Base-by-base conservation (phyloP, 352 stramenopile genomes). In the Phytophthora fragariae region DNA sequence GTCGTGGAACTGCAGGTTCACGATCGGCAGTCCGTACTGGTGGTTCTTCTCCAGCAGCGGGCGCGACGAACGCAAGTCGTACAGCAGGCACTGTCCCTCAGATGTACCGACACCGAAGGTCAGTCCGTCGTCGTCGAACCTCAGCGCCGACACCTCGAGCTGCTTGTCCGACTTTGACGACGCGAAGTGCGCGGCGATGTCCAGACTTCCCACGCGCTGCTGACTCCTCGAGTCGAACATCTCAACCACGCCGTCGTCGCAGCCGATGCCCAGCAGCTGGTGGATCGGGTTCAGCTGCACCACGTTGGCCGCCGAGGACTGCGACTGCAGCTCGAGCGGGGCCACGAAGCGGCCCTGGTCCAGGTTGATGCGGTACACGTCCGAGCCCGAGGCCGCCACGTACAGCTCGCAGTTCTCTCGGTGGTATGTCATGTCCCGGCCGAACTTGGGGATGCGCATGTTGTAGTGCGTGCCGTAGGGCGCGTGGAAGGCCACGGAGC, bases 311-410 rank as follows among this genome's bases (percentile, higher is more conserved):
- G 90, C 95, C 1, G 69, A 57, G 5, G 79, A 80, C 56, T 65
- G 68, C 8, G 75, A 62, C n/a, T 77, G 65, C 56, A 97, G 75
- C 70, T 92, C 78, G 33, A 98, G 72, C 41, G 96, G 92, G 24
- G 91, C 88, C 21, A 97, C 73, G 80, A 99, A 99, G 52, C 95
- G 85, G 14, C 98, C 98, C 73, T 99, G 90, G 76, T 99, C 98
- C 54, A 99, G 83, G 77, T 99, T 99, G 33, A 99, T 87, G 47
- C 98, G 83, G 83, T 99, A 99, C 11, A 99, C 87, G 60, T 99
- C 87, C 6, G 86, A 82, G 24, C 80, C 81, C 7, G 90, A 94
- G 3, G 88, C 91, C 19, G 82, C 97, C 29, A 99, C 85, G 72
- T 99, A 95, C 49, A 99, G 83, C 69, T 99, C 98, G 78, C 98